These are phyloP conservation scores for Carallia pectinifolia DNA, from an alignment of 345 rosid genomes.

Conservation along the genomic window DNA sequence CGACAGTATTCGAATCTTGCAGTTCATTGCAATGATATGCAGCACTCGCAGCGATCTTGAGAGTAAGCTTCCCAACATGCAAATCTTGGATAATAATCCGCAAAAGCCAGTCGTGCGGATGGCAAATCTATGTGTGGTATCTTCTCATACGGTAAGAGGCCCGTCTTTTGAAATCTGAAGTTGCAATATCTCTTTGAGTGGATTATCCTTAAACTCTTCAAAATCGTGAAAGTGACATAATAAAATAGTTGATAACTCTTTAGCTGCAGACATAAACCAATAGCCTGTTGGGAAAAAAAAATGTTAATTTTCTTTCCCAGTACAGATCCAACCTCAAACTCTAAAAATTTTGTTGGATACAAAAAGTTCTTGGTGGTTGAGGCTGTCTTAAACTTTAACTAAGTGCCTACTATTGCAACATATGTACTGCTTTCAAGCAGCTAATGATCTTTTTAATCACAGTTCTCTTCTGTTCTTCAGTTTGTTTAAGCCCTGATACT, in stretches of 20 bases:
- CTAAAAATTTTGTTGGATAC: not conserved
- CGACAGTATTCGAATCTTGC: slow-evolving; percentile 26
- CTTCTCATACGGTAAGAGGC: slow-evolving; percentile 73
- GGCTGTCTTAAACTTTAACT: slow-evolving; percentile 3
- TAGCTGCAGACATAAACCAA: not conserved
- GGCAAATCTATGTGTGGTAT: slow-evolving; percentile 94
- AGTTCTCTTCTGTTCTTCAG: slow-evolving; percentile 2
- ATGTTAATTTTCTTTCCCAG: not conserved
- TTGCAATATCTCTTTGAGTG: not conserved
- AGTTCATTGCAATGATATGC: slow-evolving; percentile 67
- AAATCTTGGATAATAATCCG: slow-evolving; percentile 80
- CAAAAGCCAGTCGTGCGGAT: slow-evolving; percentile 90
- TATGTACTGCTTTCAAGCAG: not conserved
- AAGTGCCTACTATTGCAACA: not conserved
- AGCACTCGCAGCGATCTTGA: slow-evolving; percentile 60
- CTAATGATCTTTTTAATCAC: not conserved
- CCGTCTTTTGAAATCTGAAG: slow-evolving; percentile 2
- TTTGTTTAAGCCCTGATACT: not conserved
- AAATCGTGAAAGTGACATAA: not conserved
- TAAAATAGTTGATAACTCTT: slow-evolving; percentile 6
- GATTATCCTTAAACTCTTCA: not conserved
- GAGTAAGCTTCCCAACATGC: slow-evolving; percentile 72
- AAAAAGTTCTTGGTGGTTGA: not conserved
- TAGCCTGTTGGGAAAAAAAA: not conserved
- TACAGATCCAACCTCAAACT: not conserved